phyloP scores from a whole-genome alignment of 257 asterid species.

The Gentiana macrophylla region DNA sequence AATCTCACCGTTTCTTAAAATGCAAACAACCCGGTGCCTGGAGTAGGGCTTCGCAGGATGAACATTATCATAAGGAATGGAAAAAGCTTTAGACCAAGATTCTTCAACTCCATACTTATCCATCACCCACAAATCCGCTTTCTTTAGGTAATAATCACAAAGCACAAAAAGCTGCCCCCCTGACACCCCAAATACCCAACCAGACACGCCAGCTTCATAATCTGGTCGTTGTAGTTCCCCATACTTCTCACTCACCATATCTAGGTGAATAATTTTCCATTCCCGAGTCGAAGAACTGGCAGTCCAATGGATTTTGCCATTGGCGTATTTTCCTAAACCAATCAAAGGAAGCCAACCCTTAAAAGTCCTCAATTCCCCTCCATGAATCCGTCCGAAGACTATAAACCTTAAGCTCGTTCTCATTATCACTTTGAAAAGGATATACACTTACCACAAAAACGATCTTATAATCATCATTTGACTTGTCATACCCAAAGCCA shows the following conservation, averaged over 20 bases:
- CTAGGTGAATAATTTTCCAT: constrained; percentile 36
- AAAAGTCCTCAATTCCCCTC: constrained; percentile 9
- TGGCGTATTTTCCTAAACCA: constrained; percentile 22
- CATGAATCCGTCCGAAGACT: constrained; percentile 18
- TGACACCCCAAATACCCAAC: too few relatives aligned
- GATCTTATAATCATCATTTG: constrained; percentile 21
- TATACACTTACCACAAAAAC: constrained; percentile 26
- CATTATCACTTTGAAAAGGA: constrained; percentile 8
- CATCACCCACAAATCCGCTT: constrained; percentile 11
- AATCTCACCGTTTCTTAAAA: constrained; percentile 29
- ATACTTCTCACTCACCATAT: too few relatives aligned
- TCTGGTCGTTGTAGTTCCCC: too few relatives aligned
- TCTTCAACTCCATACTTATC: too few relatives aligned
- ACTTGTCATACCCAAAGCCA: too few relatives aligned
- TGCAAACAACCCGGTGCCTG: too few relatives aligned
- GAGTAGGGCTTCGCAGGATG: not conserved
- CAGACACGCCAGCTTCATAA: too few relatives aligned
- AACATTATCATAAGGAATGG: constrained; percentile 15
- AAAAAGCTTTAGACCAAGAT: constrained; percentile 33
- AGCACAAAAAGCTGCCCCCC: constrained; percentile 31
- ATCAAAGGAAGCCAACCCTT: constrained; percentile 16
- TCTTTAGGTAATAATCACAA: constrained; percentile 12
- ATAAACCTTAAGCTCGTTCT: constrained; percentile 26
- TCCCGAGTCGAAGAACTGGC: not conserved
- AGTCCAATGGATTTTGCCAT: constrained; percentile 30